These are phyloP conservation scores for Cardiosporidium cionae DNA, from an alignment of 169 alveolate genomes.

Conservation along the genomic window DNA sequence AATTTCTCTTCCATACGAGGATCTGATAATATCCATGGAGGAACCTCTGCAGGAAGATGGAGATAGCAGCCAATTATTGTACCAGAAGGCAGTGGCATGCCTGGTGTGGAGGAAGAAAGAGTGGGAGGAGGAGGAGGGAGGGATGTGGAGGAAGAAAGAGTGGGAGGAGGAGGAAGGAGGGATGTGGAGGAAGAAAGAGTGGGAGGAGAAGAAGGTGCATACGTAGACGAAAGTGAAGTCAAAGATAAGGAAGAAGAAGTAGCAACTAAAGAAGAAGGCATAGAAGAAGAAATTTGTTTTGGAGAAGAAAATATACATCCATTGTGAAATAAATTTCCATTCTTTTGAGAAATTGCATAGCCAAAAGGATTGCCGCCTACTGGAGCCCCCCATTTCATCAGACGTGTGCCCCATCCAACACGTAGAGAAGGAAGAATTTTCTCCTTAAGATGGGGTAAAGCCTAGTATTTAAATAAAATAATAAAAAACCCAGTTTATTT, in stretches of 20 bases:
- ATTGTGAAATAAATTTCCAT: background rate
- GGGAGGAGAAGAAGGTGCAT: too few relatives aligned
- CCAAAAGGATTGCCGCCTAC: slow-evolving; percentile 47
- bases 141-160: too few relatives aligned
- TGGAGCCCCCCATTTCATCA: slow-evolving; percentile 38
- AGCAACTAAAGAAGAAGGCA: too few relatives aligned
- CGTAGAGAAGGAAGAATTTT: slow-evolving; percentile 35
- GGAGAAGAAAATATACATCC: background rate
- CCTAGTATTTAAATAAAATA: background rate
- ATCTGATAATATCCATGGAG: slow-evolving; percentile 45
- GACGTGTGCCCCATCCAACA: slow-evolving; percentile 48
- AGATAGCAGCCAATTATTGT: slow-evolving; percentile 28
- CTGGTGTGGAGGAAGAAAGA: too few relatives aligned
- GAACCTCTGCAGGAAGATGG: slow-evolving; percentile 6
- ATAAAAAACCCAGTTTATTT: too few relatives aligned
- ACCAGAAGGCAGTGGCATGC: too few relatives aligned
- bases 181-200: too few relatives aligned
- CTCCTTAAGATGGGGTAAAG: background rate
- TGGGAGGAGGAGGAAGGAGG: too few relatives aligned
- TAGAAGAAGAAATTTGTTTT: background rate
- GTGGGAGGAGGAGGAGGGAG: too few relatives aligned
- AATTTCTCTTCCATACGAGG: slow-evolving; percentile 51
- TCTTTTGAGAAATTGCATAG: slow-evolving; percentile 26
- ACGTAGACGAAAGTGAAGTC: too few relatives aligned
- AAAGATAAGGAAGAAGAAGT: too few relatives aligned